phyloP scores from a whole-genome alignment of 768 basidiomycete species.

The Xerocomus potaroensis region DNA sequence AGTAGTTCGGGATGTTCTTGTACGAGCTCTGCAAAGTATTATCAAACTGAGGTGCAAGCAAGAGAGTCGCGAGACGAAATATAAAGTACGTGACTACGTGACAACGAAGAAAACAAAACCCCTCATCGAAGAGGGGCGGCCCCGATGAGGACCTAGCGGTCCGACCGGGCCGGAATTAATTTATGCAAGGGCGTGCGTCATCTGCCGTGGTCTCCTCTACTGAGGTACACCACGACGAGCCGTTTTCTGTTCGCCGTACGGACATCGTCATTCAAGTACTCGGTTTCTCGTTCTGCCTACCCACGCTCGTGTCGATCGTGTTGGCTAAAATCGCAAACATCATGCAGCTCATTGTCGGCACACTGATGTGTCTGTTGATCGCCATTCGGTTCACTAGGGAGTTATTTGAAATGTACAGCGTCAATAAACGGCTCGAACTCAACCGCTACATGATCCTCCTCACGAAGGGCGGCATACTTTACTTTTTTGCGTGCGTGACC shows the following conservation, averaged over 20 bases:
- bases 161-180: too few species aligned
- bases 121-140: too few species aligned
- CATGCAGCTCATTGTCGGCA: not conserved
- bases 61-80: too few species aligned
- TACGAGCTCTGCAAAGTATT: too few species aligned
- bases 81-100: too few species aligned
- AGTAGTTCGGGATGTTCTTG: not conserved
- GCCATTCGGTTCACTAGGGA: not conserved
- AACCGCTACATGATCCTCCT: constrained; percentile 1
- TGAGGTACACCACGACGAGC: too few species aligned
- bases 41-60: too few species aligned
- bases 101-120: too few species aligned
- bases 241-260: too few species aligned
- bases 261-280: not conserved
- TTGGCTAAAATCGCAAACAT: not conserved
- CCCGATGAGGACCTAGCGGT: too few species aligned
- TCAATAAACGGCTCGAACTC: not conserved
- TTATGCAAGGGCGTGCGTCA: too few species aligned
- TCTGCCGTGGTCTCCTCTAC: too few species aligned
- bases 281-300: not conserved
- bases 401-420: not conserved
- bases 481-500: constrained; percentile 4
- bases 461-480: not conserved
- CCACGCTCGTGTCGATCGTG: not conserved
- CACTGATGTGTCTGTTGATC: not conserved